phyloP scores from a whole-genome alignment of 371 early-diverging fungal genomes.

The Rhizopus arrhizus region DNA sequence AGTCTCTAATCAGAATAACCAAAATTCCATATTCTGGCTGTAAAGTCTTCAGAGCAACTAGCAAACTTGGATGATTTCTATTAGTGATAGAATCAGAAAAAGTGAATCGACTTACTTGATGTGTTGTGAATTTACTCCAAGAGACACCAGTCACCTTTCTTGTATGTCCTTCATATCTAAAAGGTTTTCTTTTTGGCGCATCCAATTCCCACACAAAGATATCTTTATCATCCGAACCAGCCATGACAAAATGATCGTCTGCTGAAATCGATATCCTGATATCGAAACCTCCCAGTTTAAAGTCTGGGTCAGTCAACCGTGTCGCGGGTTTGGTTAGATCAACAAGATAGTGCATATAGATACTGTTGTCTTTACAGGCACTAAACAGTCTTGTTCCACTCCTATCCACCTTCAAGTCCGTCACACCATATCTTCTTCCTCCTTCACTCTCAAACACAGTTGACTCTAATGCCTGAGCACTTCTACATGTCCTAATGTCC shows the following conservation, averaged over 20 bases:
- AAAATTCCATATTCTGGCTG: constrained; percentile 41
- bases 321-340: constrained; percentile 33
- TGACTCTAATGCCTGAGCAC: constrained; percentile 16
- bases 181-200: constrained; percentile 17
- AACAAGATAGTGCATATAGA: constrained; percentile 42
- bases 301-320: constrained; percentile 29
- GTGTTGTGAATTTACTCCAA: constrained; percentile 28
- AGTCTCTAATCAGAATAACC: neutral
- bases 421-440: constrained; percentile 32
- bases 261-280: constrained; percentile 37
- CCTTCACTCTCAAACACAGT: constrained; percentile 25
- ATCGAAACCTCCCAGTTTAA: constrained; percentile 33
- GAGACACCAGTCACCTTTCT: constrained; percentile 38
- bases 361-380: constrained; percentile 38
- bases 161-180: constrained; percentile 35
- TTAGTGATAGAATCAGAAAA: neutral
- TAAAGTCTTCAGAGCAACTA: constrained; percentile 47
- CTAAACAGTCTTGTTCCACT: constrained; percentile 45
- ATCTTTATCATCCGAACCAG: constrained; percentile 34
- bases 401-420: constrained; percentile 40
- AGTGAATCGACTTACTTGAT: constrained; percentile 21
- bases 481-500: constrained; percentile 44
- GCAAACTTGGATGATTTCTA: constrained; percentile 31
- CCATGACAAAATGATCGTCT: constrained; percentile 39
- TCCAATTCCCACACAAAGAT: constrained; percentile 45